A percentile compares a stretch with the other conserved stretches of the same genome.
These are phyloP conservation scores for Phytophthora ramorum DNA, from an alignment of 352 stramenopile genomes.

Conservation along the genomic window DNA sequence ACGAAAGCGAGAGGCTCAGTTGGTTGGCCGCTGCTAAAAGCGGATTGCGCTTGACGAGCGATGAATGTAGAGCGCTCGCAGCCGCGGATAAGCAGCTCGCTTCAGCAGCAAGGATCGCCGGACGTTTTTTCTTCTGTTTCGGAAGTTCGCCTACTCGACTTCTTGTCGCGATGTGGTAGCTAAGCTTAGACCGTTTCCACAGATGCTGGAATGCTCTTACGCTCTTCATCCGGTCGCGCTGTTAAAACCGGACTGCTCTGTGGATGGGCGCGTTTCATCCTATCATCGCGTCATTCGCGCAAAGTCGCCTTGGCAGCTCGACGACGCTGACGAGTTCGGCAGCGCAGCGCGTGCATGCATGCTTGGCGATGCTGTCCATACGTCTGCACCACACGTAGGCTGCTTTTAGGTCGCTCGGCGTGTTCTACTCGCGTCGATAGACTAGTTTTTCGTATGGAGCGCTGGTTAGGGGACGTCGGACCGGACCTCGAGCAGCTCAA, in stretches of 20 bases:
- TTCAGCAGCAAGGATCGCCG: too few relatives aligned
- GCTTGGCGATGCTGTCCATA: too few relatives aligned
- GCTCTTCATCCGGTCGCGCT: slow-evolving; percentile 14
- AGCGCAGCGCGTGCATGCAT: too few relatives aligned
- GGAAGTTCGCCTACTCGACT: too few relatives aligned
- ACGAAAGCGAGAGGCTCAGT: neutral
- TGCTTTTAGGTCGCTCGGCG: neutral
- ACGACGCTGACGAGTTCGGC: too few relatives aligned
- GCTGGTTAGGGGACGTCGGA: slow-evolving; percentile 25
- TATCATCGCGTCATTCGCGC: slow-evolving; percentile 12
- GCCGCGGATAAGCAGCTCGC: too few relatives aligned
- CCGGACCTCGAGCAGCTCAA: slow-evolving; percentile 15
- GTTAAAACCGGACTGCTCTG: slow-evolving; percentile 13
- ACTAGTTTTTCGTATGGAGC: slow-evolving; percentile 21
- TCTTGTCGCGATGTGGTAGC: too few relatives aligned
- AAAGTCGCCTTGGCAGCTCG: too few relatives aligned
- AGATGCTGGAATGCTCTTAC: slow-evolving; percentile 16
- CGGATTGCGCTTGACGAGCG: neutral
- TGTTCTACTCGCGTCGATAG: slow-evolving; percentile 2
- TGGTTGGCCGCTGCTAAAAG: slow-evolving; percentile 1
- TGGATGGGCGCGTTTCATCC: slow-evolving; percentile 20
- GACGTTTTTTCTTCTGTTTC: too few relatives aligned
- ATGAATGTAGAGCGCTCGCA: too few relatives aligned
- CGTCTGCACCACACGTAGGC: neutral
- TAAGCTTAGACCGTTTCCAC: too few relatives aligned